Base-by-base conservation (phyloP, 306 rosid species). In the Begonia loranthoides region DNA sequence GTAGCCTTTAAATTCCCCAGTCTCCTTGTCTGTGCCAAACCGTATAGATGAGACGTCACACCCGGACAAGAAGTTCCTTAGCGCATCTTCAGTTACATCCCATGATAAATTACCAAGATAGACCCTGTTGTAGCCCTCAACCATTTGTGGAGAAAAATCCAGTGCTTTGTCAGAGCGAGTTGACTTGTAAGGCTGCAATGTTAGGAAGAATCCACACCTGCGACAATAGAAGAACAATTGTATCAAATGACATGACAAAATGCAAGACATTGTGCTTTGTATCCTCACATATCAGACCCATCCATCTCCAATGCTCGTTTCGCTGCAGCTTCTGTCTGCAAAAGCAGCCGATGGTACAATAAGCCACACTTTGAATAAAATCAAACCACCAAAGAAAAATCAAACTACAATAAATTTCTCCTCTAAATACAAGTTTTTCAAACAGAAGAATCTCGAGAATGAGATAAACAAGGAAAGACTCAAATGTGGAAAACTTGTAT, bases 121-220 rank as follows among this genome's bases (percentile, higher is more conserved):
- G 66, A 76, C 70, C 82, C 94, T 83, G 41, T 86, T 84, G 72
- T 90, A 90, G 50, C 95, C 99, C 48, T 90, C 99, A 46, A 80
- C 46, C 4, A 68, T 43, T 64, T 77, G 41, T 6, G 94, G 95
- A 73, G 94, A 56, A 59, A 86, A 90, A 65, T 82, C 69, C 0
- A 84, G 53, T 44, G 61, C 49, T 79, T 77, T 82, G 52, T n/a
- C 50, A 56, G 45, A 24, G 56, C 94, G 78, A 44, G 70, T 56
- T 51, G 76, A 40, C 66, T 78, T 80, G 65, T 72, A 80, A 0
- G 94, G 88, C 60, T 78, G 94, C 55, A 82, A 79, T 70, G 66
- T 86, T 54, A 90, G 83, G 68, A 76, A 90, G 49, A 90, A 68
- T 24, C 85, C 95, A 43, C 99, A 95, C 99, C 99, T 90, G 79